Base-by-base conservation (phyloP, 345 rosid genomes). In the Camelina hispida region DNA sequence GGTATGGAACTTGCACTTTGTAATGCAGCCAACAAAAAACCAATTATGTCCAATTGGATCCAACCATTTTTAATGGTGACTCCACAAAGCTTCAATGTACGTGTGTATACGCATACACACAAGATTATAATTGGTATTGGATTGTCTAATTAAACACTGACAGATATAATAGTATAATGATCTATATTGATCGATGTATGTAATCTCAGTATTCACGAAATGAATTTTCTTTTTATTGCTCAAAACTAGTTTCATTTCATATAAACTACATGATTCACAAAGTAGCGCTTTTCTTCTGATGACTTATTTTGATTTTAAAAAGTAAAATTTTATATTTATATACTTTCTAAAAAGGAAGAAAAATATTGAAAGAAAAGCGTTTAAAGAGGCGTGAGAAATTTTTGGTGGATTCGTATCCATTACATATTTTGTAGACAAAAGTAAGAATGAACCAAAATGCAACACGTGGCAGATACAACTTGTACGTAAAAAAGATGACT, bases 1-100 rank as follows among this genome's bases (percentile, higher is more conserved):
- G 38, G 62, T 63, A 52, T 63, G 62, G 62, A 42, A 25, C 69
- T 63, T 53, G 63, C 69, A 53, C 60, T 61, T 44, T 14, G 54
- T 51, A 51, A 50, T 52, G 62, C 62, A 60, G 48, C 69, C 53
- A 62, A 48, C 55, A 57, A 42, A 38, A 50, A n/a, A 12, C 43
- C 59, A 72, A 62, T 23, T 51, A 25, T 25, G 61, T 51, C 69
- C 52, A 72, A 25, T 0, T 61, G 42, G 68, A 63, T 30, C 56
- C 77, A 73, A 63, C 69, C 55, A 53, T 73, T 64, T 35, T 63
- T 18, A 67, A 53, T 73, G 63, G 70, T 53, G 62, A 53, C 54
- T 62, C 77, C 37, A 40, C 34, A 13, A 35, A 34, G 15, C 28
- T 25, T 25, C 28, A 25, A 66, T 65, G 6, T 50, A 34, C n/a